A percentile compares a stretch with the other conserved stretches of the same genome.
Evolutionary conservation across 257 asterid species (phyloP).

Genomic region (Hygrophila difformis): DNA sequence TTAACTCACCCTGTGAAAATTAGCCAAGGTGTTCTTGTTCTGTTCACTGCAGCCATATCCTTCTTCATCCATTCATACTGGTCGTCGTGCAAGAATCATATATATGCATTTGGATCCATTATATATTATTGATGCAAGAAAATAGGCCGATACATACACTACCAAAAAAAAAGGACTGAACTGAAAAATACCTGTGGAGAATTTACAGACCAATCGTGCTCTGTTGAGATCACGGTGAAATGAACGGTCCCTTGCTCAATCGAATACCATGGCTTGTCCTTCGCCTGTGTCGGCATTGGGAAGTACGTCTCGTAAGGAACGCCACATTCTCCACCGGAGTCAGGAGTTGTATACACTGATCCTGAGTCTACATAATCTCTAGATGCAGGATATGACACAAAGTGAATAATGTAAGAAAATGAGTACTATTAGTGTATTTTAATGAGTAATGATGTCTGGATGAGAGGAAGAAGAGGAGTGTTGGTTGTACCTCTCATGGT

Average conservation of each 20-base stretch:
- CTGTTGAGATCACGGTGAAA: slow-evolving; percentile 78
- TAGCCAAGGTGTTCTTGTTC: slow-evolving; percentile 82
- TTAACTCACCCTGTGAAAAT: slow-evolving; percentile 57
- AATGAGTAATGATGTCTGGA: neutral
- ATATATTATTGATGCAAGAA: too few relatives aligned
- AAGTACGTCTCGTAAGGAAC: slow-evolving; percentile 83
- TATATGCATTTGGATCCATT: too few relatives aligned
- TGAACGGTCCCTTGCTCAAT: slow-evolving; percentile 76
- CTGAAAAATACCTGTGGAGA: slow-evolving; percentile 26
- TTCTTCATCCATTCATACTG: slow-evolving; percentile 71
- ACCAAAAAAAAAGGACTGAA: too few relatives aligned
- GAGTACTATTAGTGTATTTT: neutral
- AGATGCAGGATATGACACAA: too few relatives aligned
- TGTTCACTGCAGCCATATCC: slow-evolving; percentile 61
- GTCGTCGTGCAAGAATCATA: neutral
- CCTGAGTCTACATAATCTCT: slow-evolving; percentile 61
- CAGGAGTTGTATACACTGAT: slow-evolving; percentile 53
- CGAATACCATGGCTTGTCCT: slow-evolving; percentile 92
- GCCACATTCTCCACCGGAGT: slow-evolving; percentile 96
- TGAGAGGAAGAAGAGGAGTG: neutral
- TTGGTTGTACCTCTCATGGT: slow-evolving; percentile 57
- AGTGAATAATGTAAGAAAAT: too few relatives aligned
- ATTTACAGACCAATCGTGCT: slow-evolving; percentile 45
- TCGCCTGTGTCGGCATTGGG: slow-evolving; percentile 64
- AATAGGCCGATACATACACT: too few relatives aligned